Base-by-base conservation (phyloP, 192 early-diverging fungal species). In the Mortierella claussenii region DNA sequence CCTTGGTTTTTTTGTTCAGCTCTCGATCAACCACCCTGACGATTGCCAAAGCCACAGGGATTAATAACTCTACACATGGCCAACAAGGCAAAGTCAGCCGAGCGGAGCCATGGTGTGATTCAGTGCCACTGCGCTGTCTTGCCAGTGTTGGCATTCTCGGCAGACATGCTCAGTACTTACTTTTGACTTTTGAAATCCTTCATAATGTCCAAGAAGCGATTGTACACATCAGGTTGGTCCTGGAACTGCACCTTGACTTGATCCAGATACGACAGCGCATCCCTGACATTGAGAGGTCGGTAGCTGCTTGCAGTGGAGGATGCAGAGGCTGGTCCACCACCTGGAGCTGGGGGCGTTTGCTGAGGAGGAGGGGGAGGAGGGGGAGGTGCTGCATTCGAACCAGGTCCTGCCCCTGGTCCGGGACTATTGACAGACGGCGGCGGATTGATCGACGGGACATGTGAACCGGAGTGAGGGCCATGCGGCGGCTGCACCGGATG, bases 191-290 rank as follows among this genome's bases (percentile, higher is more conserved):
- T 98, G 71, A 99, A 99, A 76, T 99, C 98, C 85, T 98, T 98
- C 98, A 99, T 99, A 36, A 98, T 98, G 78, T 98, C 97, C 75
- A 99, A 60, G 80, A 99, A 99, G 55, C 90, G 87, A 73, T 97
- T 98, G 82, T 99, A 99, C 6, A 98, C 96, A 52, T 97, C 95
- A 3, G 96, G 96, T 10, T 94, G 89, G 61, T 95, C 91, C 40
- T 89, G 85, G 67, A 99, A 99, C 65, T 94, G 92, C 37, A 90
- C 86, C 70, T 97, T 97, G 10, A 99, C 98, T 69, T 96, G 86
- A 67, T 99, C 98, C 45, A 99, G 85, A 78, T 99, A 99, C 28
- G 94, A 89, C 33, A 99, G 81, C 0, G 98, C 98, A 68, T 99
- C 97, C 62, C 89, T 90, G 0, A 99, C 98, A 68, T 96, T 95